phyloP scores from a whole-genome alignment of 2,329 filamentous ascomycete genomes.

The Fusarium liriodendri region DNA sequence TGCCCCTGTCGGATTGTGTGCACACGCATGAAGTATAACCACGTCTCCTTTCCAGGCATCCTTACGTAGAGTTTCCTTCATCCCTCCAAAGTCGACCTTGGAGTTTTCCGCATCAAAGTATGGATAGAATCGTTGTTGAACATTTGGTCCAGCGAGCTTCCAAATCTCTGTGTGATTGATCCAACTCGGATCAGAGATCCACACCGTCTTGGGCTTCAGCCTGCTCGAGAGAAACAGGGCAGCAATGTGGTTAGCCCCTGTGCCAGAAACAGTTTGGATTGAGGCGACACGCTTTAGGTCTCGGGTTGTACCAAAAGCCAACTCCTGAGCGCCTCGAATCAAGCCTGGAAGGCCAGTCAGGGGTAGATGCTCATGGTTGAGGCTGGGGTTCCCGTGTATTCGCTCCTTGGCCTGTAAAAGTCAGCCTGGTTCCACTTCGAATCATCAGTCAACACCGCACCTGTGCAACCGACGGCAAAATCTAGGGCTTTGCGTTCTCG shows the following conservation, averaged over 20 bases:
- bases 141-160: constrained; percentile 30
- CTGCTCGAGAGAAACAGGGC: constrained; percentile 41
- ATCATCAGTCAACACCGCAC: constrained; percentile 55
- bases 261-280: constrained; percentile 51
- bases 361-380: constrained; percentile 95
- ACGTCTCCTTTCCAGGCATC: constrained; percentile 45
- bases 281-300: constrained; percentile 35
- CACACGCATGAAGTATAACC: constrained; percentile 52
- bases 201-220: constrained; percentile 43
- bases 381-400: constrained; percentile 80
- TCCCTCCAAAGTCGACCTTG: constrained; percentile 46
- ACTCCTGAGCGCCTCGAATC: constrained; percentile 43
- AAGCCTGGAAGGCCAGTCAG: constrained; percentile 85
- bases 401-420: constrained; percentile 80
- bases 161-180: constrained; percentile 63
- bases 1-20: constrained; percentile 53
- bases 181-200: constrained; percentile 40
- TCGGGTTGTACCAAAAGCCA: constrained; percentile 36
- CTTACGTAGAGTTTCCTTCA: constrained; percentile 39
- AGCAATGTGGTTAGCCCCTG: constrained; percentile 49
- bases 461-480: constrained; percentile 90
- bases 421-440: background rate
- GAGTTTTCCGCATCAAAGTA: constrained; percentile 45
- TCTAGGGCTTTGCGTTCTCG: constrained; percentile 90
- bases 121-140: constrained; percentile 42